Conservation (phyloP, 768 basidiomycete genomes). For the Amanita pseudoporphyria region DNA sequence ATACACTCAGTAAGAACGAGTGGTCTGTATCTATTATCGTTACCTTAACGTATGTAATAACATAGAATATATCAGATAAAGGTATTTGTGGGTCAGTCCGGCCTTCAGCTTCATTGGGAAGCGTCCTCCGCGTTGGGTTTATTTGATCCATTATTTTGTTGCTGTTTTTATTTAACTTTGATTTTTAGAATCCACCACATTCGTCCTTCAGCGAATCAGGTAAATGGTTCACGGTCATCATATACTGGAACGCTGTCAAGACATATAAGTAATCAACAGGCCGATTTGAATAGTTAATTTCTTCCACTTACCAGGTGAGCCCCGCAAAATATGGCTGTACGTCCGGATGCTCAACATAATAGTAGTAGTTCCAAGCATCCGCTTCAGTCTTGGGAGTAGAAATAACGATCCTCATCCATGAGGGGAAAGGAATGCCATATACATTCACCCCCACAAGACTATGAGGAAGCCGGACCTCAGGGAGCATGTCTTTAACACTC, state of each 20-base stretch:
- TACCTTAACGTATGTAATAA: too few species aligned
- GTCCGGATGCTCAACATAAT: slow-evolving; percentile 1
- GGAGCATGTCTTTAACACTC: not conserved
- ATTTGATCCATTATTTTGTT: too few species aligned
- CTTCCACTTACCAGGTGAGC: not conserved
- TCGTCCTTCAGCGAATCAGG: too few species aligned
- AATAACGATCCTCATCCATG: not conserved
- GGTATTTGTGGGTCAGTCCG: too few species aligned
- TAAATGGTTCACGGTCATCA: too few species aligned
- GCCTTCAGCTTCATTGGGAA: too few species aligned
- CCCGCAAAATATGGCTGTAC: slow-evolving; percentile 4
- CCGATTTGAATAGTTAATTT: not conserved
- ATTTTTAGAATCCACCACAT: too few species aligned
- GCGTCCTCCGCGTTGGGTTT: too few species aligned
- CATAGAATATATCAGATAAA: too few species aligned
- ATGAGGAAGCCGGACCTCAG: slow-evolving; percentile 2
- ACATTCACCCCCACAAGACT: not conserved
- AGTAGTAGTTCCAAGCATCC: slow-evolving; percentile 4
- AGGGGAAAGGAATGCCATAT: slow-evolving; percentile 4
- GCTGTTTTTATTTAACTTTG: too few species aligned
- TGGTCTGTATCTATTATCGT: too few species aligned
- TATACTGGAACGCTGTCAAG: not conserved
- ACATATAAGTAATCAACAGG: not conserved
- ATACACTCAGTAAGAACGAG: too few species aligned
- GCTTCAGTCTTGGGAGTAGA: not conserved